Base-by-base conservation (phyloP, 2,329 filamentous ascomycete genomes). In the Fusarium nanum region DNA sequence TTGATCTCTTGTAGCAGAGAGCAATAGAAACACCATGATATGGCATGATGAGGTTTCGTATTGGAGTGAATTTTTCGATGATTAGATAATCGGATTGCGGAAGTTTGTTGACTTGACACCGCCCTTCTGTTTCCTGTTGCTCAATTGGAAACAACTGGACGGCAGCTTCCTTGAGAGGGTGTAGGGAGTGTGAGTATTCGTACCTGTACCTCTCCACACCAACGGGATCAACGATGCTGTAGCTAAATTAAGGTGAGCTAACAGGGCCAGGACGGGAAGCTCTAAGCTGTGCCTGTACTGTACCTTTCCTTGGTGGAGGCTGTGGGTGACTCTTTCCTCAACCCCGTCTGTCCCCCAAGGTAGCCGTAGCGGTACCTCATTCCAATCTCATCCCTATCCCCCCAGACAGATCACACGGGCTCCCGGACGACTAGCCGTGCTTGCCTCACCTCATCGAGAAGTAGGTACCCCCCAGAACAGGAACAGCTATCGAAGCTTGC, bases 221-320 rank as follows among this genome's bases (percentile, higher is more conserved):
- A 40, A 22, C 53, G 34, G 40, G 62, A 60, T 56, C 63, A 53
- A 57, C 46, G n/a, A 61, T 71, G 56, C 32, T 55, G 68, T 66
- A 50, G 56, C 68, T 66, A 62, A 60, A 52, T 61, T 42, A 67
- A 66, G 62, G 62, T 67, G 37, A 67, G 48, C 61, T 61, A 66
- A 54, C 48, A 23, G 20, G 20, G 3, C 34, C 34, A 46, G 25
- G 56, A 48, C 44, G 48, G 63, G 44, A 53, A 60, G 53, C 52
- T 56, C 34, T 27, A 66, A 66, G 52, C 42, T 48, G 57, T 60
- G 20, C 53, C 23, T 42, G 45, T 62, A 61, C 57, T 27, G 40
- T 56, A 55, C 28, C 28, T 28, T 28, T 28, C 41, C 28, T 49
- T 48, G 53, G 61, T 64, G 60, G 52, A 59, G 45, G 52, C 30